A percentile compares a stretch with the other conserved stretches of the same genome.
Evolutionary conservation across 1,139 yeast species (phyloP).

Genomic region (Pichia sp.): DNA sequence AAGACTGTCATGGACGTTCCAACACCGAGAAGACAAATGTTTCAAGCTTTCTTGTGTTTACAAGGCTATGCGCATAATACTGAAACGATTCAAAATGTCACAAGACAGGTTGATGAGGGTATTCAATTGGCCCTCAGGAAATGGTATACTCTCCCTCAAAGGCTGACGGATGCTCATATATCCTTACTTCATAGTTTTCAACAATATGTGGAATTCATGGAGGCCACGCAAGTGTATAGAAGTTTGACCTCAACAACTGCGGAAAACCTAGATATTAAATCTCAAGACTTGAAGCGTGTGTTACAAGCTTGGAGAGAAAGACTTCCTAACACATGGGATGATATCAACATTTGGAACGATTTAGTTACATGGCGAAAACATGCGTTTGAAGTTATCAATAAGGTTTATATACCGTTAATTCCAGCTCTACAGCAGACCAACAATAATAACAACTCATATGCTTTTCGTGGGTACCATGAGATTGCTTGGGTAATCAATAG

Average conservation of each 20-base stretch:
- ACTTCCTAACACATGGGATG: constrained; percentile 95
- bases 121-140: constrained; percentile 87
- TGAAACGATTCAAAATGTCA: constrained; percentile 74
- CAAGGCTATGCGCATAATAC: constrained; percentile 93
- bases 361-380: constrained; percentile 98
- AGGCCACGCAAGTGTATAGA: constrained; percentile 91
- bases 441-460: constrained; percentile 79
- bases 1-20: constrained; percentile 98
- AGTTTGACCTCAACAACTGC: constrained; percentile 87
- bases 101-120: constrained; percentile 90
- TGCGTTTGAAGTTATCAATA: constrained; percentile 95
- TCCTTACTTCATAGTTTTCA: constrained; percentile 92
- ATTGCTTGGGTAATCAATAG: constrained; percentile 98
- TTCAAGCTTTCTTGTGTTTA: constrained; percentile 86
- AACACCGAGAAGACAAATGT: constrained; percentile 92
- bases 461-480: constrained; percentile 96
- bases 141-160: constrained; percentile 87
- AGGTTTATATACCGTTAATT: constrained; percentile 87
- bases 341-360: constrained; percentile 96
- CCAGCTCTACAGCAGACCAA: constrained; percentile 74
- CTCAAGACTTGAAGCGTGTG: constrained; percentile 91
- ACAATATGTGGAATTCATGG: constrained; percentile 96
- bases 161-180: constrained; percentile 77
- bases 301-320: constrained; percentile 98
- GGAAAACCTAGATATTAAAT: constrained; percentile 84